phyloP scores from a whole-genome alignment of 805 yeast species.

The Kregervanrija pseudodelftensis region DNA sequence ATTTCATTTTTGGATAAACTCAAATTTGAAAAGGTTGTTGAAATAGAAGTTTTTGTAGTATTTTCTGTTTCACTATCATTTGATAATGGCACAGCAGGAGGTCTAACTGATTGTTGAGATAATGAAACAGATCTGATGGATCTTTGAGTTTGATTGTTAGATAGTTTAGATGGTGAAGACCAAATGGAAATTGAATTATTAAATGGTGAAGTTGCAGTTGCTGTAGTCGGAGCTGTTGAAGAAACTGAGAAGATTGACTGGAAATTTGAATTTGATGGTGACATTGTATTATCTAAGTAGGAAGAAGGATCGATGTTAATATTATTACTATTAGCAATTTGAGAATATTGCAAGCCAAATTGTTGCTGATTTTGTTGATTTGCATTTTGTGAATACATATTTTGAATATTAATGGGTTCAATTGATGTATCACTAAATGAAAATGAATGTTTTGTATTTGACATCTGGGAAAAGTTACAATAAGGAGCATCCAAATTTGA shows the following conservation, averaged over 20 bases:
- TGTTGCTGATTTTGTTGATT: neutral
- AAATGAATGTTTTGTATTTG: neutral
- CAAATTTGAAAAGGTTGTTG: too few species aligned
- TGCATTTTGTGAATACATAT: too few species aligned
- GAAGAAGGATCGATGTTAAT: neutral
- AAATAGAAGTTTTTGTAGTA: too few species aligned
- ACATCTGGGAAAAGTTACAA: too few species aligned
- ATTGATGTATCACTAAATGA: slow-evolving; percentile 7
- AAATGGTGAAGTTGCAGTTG: slow-evolving; percentile 19
- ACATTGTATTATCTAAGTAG: neutral
- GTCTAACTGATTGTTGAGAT: neutral
- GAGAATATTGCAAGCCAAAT: slow-evolving; percentile 3
- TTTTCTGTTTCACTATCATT: too few species aligned
- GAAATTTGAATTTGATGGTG: neutral
- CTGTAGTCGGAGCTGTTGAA: slow-evolving; percentile 7
- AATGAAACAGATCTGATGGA: slow-evolving; percentile 6
- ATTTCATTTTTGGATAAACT: neutral
- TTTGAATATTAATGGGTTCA: slow-evolving; percentile 1
- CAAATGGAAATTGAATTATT: slow-evolving; percentile 18
- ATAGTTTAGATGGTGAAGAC: slow-evolving; percentile 13
- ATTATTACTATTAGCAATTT: slow-evolving; percentile 4
- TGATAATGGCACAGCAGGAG: too few species aligned
- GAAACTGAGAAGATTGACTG: neutral
- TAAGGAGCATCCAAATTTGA: too few species aligned
- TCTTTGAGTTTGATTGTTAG: neutral